Conservation (phyloP, 2,329 filamentous ascomycete genomes). For the Leptographium radiaticola region DNA sequence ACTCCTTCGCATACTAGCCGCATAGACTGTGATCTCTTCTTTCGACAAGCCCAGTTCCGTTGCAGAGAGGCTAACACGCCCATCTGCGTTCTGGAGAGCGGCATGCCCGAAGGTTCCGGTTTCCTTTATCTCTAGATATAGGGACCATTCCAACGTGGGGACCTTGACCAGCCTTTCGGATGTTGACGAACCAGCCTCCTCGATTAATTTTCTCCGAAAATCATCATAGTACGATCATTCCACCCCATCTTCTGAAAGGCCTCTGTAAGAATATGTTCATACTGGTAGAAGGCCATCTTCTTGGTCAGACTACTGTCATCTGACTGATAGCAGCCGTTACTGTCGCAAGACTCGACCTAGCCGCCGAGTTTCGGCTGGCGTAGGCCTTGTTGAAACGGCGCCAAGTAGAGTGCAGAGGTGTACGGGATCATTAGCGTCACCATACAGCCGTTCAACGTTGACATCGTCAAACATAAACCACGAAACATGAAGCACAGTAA, state of each 20-base stretch:
- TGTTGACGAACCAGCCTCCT: neutral
- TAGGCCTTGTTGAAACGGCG: neutral
- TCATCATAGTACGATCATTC: neutral
- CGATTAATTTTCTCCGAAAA: neutral
- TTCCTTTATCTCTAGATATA: neutral
- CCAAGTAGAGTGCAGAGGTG: neutral
- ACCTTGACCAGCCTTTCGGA: neutral
- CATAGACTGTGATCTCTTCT: neutral
- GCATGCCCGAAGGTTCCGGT: neutral
- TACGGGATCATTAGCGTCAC: neutral
- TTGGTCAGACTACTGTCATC: neutral
- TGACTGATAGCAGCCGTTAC: neutral
- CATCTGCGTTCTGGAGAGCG: neutral
- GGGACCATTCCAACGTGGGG: neutral
- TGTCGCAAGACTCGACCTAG: neutral
- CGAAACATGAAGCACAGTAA: neutral
- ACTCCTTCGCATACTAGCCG: neutral
- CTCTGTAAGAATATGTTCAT: neutral
- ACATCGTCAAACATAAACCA: neutral
- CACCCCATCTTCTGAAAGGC: neutral
- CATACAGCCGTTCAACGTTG: neutral
- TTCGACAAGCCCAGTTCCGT: neutral
- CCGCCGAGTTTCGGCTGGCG: neutral
- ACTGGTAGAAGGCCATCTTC: neutral
- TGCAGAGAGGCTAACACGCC: neutral